Evolutionary conservation across 495 filamentous ascomycete species (phyloP), one percentile per base, ranked within the genome.

Genomic region (Penicillium macrosclerotiorum): DNA sequence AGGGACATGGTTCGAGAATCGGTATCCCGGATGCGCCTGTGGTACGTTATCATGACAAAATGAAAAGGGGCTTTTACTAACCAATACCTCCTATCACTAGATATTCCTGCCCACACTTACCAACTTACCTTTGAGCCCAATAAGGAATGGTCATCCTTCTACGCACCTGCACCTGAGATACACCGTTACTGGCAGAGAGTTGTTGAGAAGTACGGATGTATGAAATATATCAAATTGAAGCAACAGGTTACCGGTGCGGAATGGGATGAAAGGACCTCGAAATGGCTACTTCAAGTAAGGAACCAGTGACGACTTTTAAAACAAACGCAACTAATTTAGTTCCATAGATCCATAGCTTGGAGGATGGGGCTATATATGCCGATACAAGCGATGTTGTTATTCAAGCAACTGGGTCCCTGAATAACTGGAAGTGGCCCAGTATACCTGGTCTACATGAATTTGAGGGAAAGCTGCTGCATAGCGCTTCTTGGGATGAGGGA

Each of bases 1-100:
- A 24, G 85, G 86, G 0, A 85, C 84, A 1, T 90, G 85, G 84
- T 80, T 78, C 32, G 83, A 86, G 60, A 88, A 88, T 42, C 68
- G 72, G 46, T 88, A 89, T 57, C 82, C 83, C 0, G 84, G 84
- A 14, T 80, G 82, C n/a, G 75, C 76, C 13, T 81, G 77, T 56
- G 72, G 65, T 68, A 57, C 2, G 65, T 55, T 8, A 23, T 19
- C 16, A 13, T 26, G 25, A 27, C n/a, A n/a, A n/a, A n/a, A n/a
- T n/a, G n/a, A n/a, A n/a, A n/a, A n/a, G n/a, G n/a, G n/a, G n/a
- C n/a, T n/a, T n/a, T n/a, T n/a, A n/a, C n/a, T n/a, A n/a, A n/a
- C n/a, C n/a, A n/a, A n/a, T n/a, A n/a, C n/a, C 34, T 12, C 25
- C 25, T 5, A 27, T 32, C 6, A 3, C 14, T 25, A 71, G 67